Conservation (phyloP, 1,284 basidiomycete genomes). For the Phellinidium pouzarii region DNA sequence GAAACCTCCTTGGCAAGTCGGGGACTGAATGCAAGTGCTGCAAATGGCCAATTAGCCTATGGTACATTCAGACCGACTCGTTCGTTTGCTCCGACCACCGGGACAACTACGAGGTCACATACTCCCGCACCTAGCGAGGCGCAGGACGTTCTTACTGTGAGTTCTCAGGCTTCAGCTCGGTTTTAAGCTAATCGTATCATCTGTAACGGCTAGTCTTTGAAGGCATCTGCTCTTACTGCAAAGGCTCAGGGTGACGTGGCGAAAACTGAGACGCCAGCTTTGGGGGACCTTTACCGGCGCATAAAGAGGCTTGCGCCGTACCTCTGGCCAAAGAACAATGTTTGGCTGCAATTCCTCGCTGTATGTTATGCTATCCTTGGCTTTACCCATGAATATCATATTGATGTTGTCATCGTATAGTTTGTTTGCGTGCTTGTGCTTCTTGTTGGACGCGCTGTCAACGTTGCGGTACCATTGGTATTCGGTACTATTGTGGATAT, state of each 20-base stretch:
- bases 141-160: slow-evolving; percentile 34
- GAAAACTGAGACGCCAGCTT: slow-evolving; percentile 58
- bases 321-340: slow-evolving; percentile 72
- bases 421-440: slow-evolving; percentile 61
- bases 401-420: slow-evolving; percentile 30
- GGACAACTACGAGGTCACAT: slow-evolving; percentile 50
- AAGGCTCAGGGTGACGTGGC: slow-evolving; percentile 16
- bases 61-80: slow-evolving; percentile 60
- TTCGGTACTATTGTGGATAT: slow-evolving; percentile 63
- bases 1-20: slow-evolving; percentile 34
- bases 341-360: slow-evolving; percentile 64
- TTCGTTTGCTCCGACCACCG: slow-evolving; percentile 44
- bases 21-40: slow-evolving; percentile 39
- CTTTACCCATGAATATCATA: background rate
- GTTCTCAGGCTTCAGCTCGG: background rate
- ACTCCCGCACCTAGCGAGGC: slow-evolving; percentile 48
- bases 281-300: slow-evolving; percentile 54
- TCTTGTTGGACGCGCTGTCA: slow-evolving; percentile 69
- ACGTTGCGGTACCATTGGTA: slow-evolving; percentile 64
- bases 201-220: slow-evolving; percentile 14
- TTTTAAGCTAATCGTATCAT: background rate
- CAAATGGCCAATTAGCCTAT: slow-evolving; percentile 51
- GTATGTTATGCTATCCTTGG: slow-evolving; percentile 31
- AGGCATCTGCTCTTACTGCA: slow-evolving; percentile 2
- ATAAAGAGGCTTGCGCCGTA: slow-evolving; percentile 65